These are phyloP conservation scores for Daedalea quercina DNA, from an alignment of 768 basidiomycete species.

Conservation along the genomic window DNA sequence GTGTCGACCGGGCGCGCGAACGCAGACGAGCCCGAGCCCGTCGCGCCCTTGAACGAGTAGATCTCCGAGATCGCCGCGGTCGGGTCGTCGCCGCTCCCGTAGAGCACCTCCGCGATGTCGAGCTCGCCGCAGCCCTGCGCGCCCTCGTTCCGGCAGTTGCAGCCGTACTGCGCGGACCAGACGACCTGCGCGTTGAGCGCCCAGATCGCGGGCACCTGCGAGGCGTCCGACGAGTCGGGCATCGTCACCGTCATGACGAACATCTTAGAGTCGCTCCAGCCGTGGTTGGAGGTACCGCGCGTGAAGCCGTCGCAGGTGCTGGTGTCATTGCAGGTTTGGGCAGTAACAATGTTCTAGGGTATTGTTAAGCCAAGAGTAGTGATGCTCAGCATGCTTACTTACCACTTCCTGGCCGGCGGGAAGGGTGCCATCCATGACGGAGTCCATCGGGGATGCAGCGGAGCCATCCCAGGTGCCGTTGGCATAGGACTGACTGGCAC, in stretches of 20 bases:
- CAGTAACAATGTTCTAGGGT: conserved; percentile 23
- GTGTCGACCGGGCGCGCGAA: conserved; percentile 18
- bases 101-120: conserved; percentile 24
- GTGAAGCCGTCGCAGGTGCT: conserved; percentile 20
- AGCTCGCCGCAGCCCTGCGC: conserved; percentile 22
- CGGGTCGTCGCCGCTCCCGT: conserved; percentile 7
- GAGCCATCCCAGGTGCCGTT: conserved; percentile 17
- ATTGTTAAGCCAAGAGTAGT: neutral
- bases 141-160: conserved; percentile 26
- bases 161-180: conserved; percentile 24
- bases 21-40: conserved; percentile 16
- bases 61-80: conserved; percentile 23
- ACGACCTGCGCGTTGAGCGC: conserved; percentile 23
- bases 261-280: conserved; percentile 22
- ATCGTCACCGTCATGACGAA: conserved; percentile 23
- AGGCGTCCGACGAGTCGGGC: conserved; percentile 16
- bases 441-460: conserved; percentile 17
- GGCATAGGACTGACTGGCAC: conserved; percentile 24
- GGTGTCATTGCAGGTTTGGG: conserved; percentile 10
- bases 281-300: conserved; percentile 23
- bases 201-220: conserved; percentile 23
- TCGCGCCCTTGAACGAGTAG: conserved; percentile 25
- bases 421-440: conserved; percentile 9
- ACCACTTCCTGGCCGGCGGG: neutral
- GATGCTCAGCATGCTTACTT: neutral